These are phyloP conservation scores for Gamsiella multidivaricata DNA, from an alignment of 192 early-diverging fungal species.

Conservation along the genomic window DNA sequence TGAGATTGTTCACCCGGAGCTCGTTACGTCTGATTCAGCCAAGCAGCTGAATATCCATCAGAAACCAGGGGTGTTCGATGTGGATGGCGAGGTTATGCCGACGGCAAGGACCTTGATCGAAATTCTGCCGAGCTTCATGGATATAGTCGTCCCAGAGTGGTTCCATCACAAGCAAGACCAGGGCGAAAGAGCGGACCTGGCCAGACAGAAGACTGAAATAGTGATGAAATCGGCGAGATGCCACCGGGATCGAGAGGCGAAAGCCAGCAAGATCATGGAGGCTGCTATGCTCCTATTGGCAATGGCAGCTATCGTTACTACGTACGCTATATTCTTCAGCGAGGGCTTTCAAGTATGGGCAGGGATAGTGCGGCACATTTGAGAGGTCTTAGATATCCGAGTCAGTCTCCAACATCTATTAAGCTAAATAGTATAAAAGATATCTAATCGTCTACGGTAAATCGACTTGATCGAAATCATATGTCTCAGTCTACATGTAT, in stretches of 20 bases:
- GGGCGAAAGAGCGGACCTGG: neutral
- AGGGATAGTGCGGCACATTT: neutral
- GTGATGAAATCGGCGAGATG: neutral
- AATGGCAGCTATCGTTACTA: constrained; percentile 1
- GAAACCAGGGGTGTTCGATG: constrained; percentile 36
- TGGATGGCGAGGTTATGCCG: constrained; percentile 48
- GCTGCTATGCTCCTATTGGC: neutral
- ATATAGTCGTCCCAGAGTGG: constrained; percentile 42
- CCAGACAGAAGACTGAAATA: neutral
- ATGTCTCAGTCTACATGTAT: no score
- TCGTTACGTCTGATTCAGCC: constrained; percentile 5
- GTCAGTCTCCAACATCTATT: no score
- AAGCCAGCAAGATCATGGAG: neutral
- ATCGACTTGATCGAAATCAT: no score
- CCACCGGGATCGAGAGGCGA: neutral
- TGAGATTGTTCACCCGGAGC: constrained; percentile 9
- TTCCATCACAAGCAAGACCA: constrained; percentile 5
- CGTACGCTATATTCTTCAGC: constrained; percentile 11
- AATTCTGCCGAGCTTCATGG: constrained; percentile 35
- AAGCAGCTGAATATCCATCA: constrained; percentile 13
- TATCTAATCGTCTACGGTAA: no score
- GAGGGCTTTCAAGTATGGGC: constrained; percentile 19
- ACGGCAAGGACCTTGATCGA: constrained; percentile 43
- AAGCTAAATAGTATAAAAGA: no score
- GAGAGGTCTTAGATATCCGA: no score